Conservation (phyloP, 176 grass and related monocot species). For the Cenchrus americanus region DNA sequence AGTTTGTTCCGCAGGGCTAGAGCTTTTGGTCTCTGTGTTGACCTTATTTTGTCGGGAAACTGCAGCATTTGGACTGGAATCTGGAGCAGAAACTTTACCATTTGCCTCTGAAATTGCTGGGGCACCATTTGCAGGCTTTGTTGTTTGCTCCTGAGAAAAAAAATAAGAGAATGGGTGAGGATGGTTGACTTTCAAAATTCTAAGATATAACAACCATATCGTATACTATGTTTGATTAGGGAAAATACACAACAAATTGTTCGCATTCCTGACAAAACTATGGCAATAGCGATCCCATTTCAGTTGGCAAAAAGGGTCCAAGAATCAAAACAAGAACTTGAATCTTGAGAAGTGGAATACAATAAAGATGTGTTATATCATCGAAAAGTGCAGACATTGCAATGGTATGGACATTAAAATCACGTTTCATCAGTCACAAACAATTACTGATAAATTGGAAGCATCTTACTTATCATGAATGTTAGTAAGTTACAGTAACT, state of each 20-base stretch:
- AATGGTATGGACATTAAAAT: neutral
- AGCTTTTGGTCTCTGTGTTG: constrained; percentile 52
- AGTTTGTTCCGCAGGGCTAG: constrained; percentile 55
- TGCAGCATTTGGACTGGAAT: constrained; percentile 54
- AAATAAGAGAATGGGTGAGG: constrained; percentile 32
- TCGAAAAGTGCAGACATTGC: neutral
- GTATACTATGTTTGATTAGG: neutral
- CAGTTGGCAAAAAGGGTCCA: neutral
- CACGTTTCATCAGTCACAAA: constrained; percentile 10
- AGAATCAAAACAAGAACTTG: constrained; percentile 11
- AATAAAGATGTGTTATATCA: constrained; percentile 21
- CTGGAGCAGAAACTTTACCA: constrained; percentile 44
- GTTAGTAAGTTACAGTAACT: constrained; percentile 2
- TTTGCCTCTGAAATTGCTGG: constrained; percentile 54
- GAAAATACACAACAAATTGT: neutral
- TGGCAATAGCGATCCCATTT: constrained; percentile 13
- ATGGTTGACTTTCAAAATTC: neutral
- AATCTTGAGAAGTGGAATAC: constrained; percentile 12
- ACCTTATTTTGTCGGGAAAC: constrained; percentile 51
- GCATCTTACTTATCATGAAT: neutral
- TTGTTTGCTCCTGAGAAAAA: constrained; percentile 69
- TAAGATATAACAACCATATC: constrained; percentile 17
- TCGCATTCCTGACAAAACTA: neutral
- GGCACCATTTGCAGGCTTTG: constrained; percentile 69
- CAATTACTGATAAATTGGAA: neutral